Percentiles rank a stretch among this genome's conserved stretches.
phyloP scores from a whole-genome alignment of 1,139 yeast species.

The Saccharomyces pastorianus region DNA sequence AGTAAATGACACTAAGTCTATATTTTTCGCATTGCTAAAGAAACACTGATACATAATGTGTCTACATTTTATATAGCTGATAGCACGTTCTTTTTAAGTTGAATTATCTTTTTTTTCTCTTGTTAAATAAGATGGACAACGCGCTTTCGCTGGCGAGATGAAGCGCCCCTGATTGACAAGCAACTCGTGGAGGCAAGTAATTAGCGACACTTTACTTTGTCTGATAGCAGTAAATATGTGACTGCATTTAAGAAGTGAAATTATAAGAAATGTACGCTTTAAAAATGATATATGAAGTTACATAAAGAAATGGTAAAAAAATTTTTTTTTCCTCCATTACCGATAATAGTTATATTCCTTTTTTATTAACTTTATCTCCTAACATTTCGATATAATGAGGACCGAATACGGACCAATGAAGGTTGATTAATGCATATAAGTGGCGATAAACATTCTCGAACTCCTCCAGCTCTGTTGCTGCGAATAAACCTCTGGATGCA shows the following conservation, averaged over 20 bases:
- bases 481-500: conserved; percentile 10
- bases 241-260: background rate
- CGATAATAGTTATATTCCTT: conserved; percentile 1
- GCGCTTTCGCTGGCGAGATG: background rate
- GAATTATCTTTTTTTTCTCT: background rate
- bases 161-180: background rate
- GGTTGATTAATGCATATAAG: conserved; percentile 29
- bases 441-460: conserved; percentile 31
- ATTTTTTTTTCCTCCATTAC: background rate
- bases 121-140: background rate
- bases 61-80: background rate
- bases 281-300: background rate
- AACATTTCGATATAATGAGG: conserved; percentile 27
- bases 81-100: background rate
- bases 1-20: background rate
- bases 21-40: background rate
- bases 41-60: background rate
- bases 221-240: background rate
- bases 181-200: background rate
- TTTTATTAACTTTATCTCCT: conserved; percentile 20
- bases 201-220: background rate
- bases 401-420: conserved; percentile 34
- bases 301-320: conserved; percentile 1
- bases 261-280: background rate
- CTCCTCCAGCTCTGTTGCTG: conserved; percentile 28